Conservation (phyloP, 2,329 filamentous ascomycete genomes). For the Westerdykella aurantiaca region DNA sequence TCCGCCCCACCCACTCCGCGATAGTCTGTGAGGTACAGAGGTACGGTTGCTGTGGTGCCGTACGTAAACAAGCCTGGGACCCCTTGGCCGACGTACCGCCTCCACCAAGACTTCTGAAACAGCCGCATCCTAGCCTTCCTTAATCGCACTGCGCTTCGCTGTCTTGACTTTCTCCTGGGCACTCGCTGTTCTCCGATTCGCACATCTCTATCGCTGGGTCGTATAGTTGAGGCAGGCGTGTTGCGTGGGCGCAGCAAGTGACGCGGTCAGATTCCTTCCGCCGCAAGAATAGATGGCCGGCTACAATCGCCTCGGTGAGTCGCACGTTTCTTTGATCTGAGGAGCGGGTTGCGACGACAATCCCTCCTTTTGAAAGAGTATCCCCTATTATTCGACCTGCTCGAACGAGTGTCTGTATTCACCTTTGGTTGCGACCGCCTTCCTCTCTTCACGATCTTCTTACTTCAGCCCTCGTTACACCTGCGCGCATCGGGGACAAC, state of each 20-base stretch:
- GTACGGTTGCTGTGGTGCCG: not conserved
- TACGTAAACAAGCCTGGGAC: not conserved
- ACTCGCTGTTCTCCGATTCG: not conserved
- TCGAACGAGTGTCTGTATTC: constrained; percentile 1
- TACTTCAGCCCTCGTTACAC: constrained; percentile 7
- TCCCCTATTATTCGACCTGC: not conserved
- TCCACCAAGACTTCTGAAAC: not conserved
- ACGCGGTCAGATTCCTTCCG: not conserved
- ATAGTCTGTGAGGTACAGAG: too few relatives aligned
- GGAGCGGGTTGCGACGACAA: not conserved
- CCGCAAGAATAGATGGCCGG: constrained; percentile 21
- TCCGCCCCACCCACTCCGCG: too few relatives aligned
- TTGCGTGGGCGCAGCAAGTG: not conserved
- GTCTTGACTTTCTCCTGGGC: not conserved
- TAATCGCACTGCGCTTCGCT: not conserved
- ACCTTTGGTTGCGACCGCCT: not conserved
- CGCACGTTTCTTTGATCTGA: constrained; percentile 1
- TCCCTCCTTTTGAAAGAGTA: too few relatives aligned
- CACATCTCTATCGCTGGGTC: not conserved
- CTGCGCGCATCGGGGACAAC: constrained; percentile 4
- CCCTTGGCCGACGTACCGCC: not conserved
- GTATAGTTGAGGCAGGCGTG: not conserved
- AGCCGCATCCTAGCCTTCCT: not conserved
- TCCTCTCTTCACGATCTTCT: not conserved
- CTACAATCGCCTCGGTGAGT: constrained; percentile 36